Conservation (phyloP, 495 filamentous ascomycete genomes). For the Xylaria flabelliformis region DNA sequence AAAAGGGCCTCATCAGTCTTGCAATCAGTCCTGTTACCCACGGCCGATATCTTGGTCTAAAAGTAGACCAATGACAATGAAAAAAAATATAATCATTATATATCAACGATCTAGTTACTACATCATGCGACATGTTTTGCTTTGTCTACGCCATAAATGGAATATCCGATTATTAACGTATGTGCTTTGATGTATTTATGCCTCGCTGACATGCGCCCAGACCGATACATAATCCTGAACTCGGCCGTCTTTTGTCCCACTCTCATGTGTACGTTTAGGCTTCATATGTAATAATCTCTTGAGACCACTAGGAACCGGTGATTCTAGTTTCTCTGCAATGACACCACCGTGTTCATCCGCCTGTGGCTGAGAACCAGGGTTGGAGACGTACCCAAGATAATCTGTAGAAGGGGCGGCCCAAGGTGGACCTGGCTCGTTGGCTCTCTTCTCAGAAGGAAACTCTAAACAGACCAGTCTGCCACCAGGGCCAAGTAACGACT, state of each 20-base stretch:
- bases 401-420: constrained; percentile 66
- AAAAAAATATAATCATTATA: no score
- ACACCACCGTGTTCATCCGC: constrained; percentile 66
- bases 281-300: constrained; percentile 67
- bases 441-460: constrained; percentile 75
- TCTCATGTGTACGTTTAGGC: constrained; percentile 71
- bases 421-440: constrained; percentile 70
- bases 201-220: constrained; percentile 43
- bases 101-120: no score
- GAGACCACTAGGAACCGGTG: constrained; percentile 54
- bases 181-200: background rate
- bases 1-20: no score
- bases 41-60: no score
- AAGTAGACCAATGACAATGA: no score
- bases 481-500: constrained; percentile 64
- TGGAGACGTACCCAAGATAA: constrained; percentile 69
- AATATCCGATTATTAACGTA: no score
- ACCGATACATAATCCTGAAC: constrained; percentile 67
- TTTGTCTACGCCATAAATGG: no score
- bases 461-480: constrained; percentile 79
- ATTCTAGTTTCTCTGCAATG: constrained; percentile 50
- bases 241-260: constrained; percentile 56
- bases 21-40: no score
- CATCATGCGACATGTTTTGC: no score
- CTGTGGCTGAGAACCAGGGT: constrained; percentile 67